Percentiles rank a stretch among this genome's conserved stretches.
These are phyloP conservation scores for Diaporthe citriasiana DNA, from an alignment of 2,329 filamentous ascomycete species.

Conservation along the genomic window DNA sequence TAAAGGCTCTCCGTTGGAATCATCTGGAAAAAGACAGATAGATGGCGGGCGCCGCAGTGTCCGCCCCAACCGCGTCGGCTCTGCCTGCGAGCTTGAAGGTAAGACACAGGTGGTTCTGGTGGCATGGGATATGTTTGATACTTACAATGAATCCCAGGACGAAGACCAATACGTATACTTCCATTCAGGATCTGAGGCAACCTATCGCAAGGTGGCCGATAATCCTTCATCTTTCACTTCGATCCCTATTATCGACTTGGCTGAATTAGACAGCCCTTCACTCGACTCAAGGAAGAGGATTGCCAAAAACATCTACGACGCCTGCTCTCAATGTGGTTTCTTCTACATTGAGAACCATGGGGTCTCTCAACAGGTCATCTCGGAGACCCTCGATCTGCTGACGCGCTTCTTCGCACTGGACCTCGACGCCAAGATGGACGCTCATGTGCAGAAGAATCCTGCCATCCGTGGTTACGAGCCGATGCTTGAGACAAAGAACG, in stretches of 20 bases:
- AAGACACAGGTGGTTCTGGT: background rate
- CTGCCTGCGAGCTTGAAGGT: constrained; percentile 5
- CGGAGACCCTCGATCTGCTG: constrained; percentile 46
- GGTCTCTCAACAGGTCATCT: constrained; percentile 46
- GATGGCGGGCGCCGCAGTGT: constrained; percentile 13
- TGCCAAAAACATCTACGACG: constrained; percentile 47
- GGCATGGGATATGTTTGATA: too few relatives aligned
- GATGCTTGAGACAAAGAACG: constrained; percentile 51
- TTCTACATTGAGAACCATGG: constrained; percentile 53
- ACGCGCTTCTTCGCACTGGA: constrained; percentile 52
- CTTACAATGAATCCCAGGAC: constrained; percentile 23
- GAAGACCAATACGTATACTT: constrained; percentile 50
- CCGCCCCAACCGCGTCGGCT: background rate
- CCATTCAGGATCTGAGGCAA: constrained; percentile 50
- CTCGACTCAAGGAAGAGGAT: constrained; percentile 45
- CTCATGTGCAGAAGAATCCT: constrained; percentile 54
- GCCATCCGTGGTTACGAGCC: constrained; percentile 54
- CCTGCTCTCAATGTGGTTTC: constrained; percentile 49
- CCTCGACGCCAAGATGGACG: constrained; percentile 51
- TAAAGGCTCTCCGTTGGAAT: background rate
- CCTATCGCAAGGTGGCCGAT: constrained; percentile 49
- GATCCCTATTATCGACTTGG: constrained; percentile 52
- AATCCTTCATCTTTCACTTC: constrained; percentile 49
- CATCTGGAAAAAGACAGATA: background rate
- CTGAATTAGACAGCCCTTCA: constrained; percentile 45